Conservation (phyloP, 805 yeast species). For the Grigorovia humatica region DNA sequence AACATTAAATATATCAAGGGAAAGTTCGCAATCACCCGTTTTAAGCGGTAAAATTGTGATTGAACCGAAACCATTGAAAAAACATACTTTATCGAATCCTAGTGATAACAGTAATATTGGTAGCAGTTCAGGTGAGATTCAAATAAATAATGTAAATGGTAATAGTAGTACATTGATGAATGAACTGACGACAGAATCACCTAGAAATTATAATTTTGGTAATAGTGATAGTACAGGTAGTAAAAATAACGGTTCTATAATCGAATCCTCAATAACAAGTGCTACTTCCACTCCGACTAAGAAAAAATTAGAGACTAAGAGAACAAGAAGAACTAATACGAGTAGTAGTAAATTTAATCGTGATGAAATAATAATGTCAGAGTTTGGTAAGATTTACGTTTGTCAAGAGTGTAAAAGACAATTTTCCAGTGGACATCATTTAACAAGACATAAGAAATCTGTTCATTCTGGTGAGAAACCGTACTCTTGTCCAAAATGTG, state of each 20-base stretch:
- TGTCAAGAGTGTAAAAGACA: conserved; percentile 30
- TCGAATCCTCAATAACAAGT: conserved; percentile 1
- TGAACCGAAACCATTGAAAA: neutral
- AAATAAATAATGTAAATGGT: neutral
- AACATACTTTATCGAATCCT: conserved; percentile 6
- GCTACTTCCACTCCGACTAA: neutral
- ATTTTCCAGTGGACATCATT: conserved; percentile 30
- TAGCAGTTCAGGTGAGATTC: conserved; percentile 1
- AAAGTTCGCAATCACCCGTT: conserved; percentile 24
- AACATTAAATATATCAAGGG: conserved; percentile 26
- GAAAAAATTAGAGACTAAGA: conserved; percentile 1
- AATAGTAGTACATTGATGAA: neutral
- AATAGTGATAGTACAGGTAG: conserved; percentile 1
- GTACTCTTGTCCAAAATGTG: conserved; percentile 30
- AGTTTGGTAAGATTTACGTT: conserved; percentile 27
- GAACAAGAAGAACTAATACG: neutral
- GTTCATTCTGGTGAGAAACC: conserved; percentile 32
- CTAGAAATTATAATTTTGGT: neutral
- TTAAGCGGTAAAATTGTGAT: conserved; percentile 2
- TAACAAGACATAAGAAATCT: conserved; percentile 30
- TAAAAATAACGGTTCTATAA: neutral
- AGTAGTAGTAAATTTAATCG: conserved; percentile 18
- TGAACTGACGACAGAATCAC: neutral
- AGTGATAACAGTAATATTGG: conserved; percentile 6
- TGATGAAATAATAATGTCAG: conserved; percentile 25